Percentiles rank a stretch among this genome's conserved stretches.
phyloP scores from a whole-genome alignment of 208 protist genomes.

The Plasmodiophora brassicae region DNA sequence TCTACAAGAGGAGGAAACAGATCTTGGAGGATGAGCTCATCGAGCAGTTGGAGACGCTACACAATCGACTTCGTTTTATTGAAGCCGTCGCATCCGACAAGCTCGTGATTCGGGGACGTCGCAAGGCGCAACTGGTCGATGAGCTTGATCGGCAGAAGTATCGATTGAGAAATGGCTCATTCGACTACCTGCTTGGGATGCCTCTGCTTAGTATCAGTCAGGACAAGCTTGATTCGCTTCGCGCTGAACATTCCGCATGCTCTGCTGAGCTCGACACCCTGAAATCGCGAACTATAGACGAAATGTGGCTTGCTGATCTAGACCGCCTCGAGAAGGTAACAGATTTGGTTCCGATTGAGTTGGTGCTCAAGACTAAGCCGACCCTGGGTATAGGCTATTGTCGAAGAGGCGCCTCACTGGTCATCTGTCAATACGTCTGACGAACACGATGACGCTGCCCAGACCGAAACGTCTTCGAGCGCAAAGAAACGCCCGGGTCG shows the following conservation, averaged over 20 bases:
- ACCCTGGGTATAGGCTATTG: too few relatives aligned
- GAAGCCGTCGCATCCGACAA: conserved; percentile 83
- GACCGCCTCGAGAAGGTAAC: conserved; percentile 48
- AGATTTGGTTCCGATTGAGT: too few relatives aligned
- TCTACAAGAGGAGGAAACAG: conserved; percentile 91
- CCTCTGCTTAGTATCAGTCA: conserved; percentile 90
- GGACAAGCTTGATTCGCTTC: conserved; percentile 86
- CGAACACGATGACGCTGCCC: too few relatives aligned
- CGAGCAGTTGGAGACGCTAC: conserved; percentile 74
- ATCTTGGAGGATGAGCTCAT: conserved; percentile 77
- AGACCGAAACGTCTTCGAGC: too few relatives aligned
- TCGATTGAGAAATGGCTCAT: conserved; percentile 62
- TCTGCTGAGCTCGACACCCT: conserved; percentile 71
- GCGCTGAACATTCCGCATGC: conserved; percentile 69
- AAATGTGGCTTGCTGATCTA: conserved; percentile 56
- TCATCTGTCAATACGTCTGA: too few relatives aligned
- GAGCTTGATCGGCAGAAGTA: conserved; percentile 80
- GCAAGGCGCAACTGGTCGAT: conserved; percentile 82
- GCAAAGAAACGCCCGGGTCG: too few relatives aligned
- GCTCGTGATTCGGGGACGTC: conserved; percentile 80
- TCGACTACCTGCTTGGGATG: conserved; percentile 97
- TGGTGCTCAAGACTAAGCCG: too few relatives aligned
- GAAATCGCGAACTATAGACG: conserved; percentile 65
- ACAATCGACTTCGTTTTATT: conserved; percentile 97
- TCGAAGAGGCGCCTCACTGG: too few relatives aligned